Conservation (phyloP, 2,329 filamentous ascomycete species). For the Neofusicoccum umdonicola region DNA sequence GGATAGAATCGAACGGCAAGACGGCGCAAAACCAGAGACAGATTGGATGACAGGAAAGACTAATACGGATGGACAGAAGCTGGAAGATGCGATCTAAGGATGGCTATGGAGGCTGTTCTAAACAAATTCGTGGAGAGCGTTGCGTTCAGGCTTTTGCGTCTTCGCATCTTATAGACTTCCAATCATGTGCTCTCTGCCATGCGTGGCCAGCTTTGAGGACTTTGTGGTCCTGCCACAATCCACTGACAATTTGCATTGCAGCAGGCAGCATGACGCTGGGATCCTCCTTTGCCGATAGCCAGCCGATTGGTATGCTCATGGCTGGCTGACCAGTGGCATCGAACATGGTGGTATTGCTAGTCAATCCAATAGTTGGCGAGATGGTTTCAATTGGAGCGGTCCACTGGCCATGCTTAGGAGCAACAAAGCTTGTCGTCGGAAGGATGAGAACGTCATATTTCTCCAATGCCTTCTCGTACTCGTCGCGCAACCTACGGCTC, state of each 20-base stretch:
- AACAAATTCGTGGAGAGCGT: no score
- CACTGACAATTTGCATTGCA: constrained; percentile 41
- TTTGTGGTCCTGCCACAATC: constrained; percentile 37
- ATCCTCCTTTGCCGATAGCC: constrained; percentile 26
- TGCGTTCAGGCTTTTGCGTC: not conserved
- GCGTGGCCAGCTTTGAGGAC: constrained; percentile 28
- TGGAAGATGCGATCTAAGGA: no score
- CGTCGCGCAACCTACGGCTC: constrained; percentile 37
- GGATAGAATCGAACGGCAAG: not conserved
- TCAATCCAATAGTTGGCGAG: constrained; percentile 28
- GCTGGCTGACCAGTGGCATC: constrained; percentile 33
- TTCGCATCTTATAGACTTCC: constrained; percentile 21
- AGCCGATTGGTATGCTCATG: constrained; percentile 29
- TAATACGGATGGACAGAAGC: no score
- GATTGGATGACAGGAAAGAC: not conserved
- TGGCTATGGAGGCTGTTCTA: not conserved
- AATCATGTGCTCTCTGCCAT: constrained; percentile 30
- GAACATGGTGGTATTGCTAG: constrained; percentile 31
- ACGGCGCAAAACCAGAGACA: not conserved
- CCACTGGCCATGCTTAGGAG: constrained; percentile 20
- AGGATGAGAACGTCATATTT: constrained; percentile 42
- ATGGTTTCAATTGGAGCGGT: constrained; percentile 28
- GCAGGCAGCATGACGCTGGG: constrained; percentile 32
- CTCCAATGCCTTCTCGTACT: constrained; percentile 37
- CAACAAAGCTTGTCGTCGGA: constrained; percentile 34